Percentiles rank a stretch among this genome's conserved stretches.
Conservation (phyloP, 768 basidiomycete genomes). For the Podaxis sp. region DNA sequence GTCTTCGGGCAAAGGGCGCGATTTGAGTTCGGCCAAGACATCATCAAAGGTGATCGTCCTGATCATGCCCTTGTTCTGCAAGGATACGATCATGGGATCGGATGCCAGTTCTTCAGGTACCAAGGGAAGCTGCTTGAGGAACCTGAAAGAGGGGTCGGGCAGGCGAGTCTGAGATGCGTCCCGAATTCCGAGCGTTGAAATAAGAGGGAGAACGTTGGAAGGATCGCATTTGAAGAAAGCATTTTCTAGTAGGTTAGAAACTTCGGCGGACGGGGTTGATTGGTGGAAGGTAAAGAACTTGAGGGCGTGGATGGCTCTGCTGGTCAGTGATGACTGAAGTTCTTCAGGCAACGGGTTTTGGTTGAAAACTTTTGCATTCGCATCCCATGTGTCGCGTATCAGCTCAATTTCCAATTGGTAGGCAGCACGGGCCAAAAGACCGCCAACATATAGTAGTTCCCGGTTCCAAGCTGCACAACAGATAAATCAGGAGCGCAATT, state of each 20-base stretch:
- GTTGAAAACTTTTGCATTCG: slow-evolving; percentile 29
- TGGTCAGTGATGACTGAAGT: slow-evolving; percentile 45
- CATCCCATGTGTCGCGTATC: slow-evolving; percentile 59
- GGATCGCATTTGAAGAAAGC: slow-evolving; percentile 72
- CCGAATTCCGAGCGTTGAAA: slow-evolving; percentile 72
- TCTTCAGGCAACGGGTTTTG: slow-evolving; percentile 32
- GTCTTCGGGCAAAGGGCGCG: slow-evolving; percentile 60
- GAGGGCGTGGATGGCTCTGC: slow-evolving; percentile 70
- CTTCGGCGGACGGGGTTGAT: slow-evolving; percentile 83
- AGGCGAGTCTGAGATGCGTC: slow-evolving; percentile 64
- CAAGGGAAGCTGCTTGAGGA: slow-evolving; percentile 75
- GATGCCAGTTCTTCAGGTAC: slow-evolving; percentile 57
- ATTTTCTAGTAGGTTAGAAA: slow-evolving; percentile 64
- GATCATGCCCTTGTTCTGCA: slow-evolving; percentile 63
- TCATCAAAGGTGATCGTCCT: slow-evolving; percentile 77
- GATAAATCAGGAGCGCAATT: slow-evolving; percentile 6
- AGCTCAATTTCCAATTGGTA: slow-evolving; percentile 78
- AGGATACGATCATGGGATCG: slow-evolving; percentile 58
- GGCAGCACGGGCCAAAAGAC: slow-evolving; percentile 73
- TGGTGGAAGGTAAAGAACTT: slow-evolving; percentile 87
- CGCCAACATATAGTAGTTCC: slow-evolving; percentile 82
- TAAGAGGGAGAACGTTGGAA: slow-evolving; percentile 53
- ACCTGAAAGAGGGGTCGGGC: slow-evolving; percentile 69
- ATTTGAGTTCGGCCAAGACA: slow-evolving; percentile 71
- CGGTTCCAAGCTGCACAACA: slow-evolving; percentile 73